Conservation (phyloP, 805 yeast species). For the Phaffomyces antillensis region DNA sequence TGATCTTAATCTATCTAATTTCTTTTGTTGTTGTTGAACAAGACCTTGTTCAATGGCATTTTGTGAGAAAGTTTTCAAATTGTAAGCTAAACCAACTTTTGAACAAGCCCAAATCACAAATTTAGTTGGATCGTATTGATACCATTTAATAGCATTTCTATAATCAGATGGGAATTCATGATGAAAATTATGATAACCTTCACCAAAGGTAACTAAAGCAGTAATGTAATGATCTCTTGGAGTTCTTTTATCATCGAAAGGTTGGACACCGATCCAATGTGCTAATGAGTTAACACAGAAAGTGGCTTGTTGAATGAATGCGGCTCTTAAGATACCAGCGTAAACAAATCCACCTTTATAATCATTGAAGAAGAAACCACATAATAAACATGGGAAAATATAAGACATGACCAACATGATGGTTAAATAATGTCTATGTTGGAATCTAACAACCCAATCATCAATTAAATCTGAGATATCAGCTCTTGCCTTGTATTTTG, state of each 20-base stretch:
- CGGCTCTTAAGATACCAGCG: conserved; percentile 66
- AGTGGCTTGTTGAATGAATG: conserved; percentile 74
- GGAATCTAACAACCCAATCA: conserved; percentile 75
- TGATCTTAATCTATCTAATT: conserved; percentile 54
- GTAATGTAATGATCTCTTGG: conserved; percentile 80
- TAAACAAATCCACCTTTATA: conserved; percentile 68
- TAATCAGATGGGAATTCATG: conserved; percentile 88
- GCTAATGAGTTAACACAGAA: conserved; percentile 83
- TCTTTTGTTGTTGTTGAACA: conserved; percentile 78
- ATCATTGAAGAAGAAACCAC: conserved; percentile 52
- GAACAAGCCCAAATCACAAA: conserved; percentile 50
- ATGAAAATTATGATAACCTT: conserved; percentile 86
- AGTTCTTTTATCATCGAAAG: conserved; percentile 81
- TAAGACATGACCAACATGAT: conserved; percentile 58
- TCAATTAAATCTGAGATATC: conserved; percentile 63
- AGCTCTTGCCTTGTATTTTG: conserved; percentile 59
- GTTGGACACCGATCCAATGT: conserved; percentile 82
- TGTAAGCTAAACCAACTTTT: conserved; percentile 57
- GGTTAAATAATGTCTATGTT: conserved; percentile 68
- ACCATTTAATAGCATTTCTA: conserved; percentile 83
- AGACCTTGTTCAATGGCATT: conserved; percentile 79
- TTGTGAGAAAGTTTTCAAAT: conserved; percentile 69
- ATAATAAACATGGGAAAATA: conserved; percentile 51
- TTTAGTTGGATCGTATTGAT: conserved; percentile 83
- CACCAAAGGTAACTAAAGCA: conserved; percentile 80